These are phyloP conservation scores for Eurotiales sp. DNA, from an alignment of 2,329 filamentous ascomycete species.

Conservation along the genomic window DNA sequence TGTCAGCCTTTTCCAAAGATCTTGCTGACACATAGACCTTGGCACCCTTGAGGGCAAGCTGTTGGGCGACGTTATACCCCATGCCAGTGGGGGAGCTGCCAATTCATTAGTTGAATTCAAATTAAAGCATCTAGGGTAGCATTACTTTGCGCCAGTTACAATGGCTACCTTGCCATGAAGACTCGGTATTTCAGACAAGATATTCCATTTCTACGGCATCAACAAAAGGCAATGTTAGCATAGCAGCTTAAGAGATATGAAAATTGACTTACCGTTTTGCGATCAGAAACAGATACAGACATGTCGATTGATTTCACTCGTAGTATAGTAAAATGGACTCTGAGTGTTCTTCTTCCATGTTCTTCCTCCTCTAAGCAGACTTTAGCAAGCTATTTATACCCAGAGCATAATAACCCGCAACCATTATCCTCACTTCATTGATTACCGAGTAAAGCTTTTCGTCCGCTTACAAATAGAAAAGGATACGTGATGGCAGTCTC, in stretches of 20 bases:
- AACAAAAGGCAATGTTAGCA: background rate
- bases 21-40: conserved; percentile 12
- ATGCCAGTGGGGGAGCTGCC: conserved; percentile 6
- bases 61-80: conserved; percentile 8
- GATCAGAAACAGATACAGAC: background rate
- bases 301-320: background rate
- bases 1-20: conserved; percentile 4
- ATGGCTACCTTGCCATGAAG: conserved; percentile 9
- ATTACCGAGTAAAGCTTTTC: conserved; percentile 4
- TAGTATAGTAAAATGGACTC: background rate
- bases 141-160: conserved; percentile 12
- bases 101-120: background rate
- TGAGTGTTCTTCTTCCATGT: background rate
- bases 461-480: conserved; percentile 11
- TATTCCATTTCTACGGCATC: conserved; percentile 7
- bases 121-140: background rate
- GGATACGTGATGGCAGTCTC: too few relatives aligned
- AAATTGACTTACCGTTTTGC: conserved; percentile 4
- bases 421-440: background rate
- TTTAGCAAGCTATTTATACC: conserved; percentile 3
- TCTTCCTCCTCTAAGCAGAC: background rate
- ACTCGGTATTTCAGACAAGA: conserved; percentile 10
- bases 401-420: background rate
- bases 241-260: background rate
- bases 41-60: conserved; percentile 9